phyloP scores from a whole-genome alignment of 306 rosid genomes.

The Glycine tomentella region DNA sequence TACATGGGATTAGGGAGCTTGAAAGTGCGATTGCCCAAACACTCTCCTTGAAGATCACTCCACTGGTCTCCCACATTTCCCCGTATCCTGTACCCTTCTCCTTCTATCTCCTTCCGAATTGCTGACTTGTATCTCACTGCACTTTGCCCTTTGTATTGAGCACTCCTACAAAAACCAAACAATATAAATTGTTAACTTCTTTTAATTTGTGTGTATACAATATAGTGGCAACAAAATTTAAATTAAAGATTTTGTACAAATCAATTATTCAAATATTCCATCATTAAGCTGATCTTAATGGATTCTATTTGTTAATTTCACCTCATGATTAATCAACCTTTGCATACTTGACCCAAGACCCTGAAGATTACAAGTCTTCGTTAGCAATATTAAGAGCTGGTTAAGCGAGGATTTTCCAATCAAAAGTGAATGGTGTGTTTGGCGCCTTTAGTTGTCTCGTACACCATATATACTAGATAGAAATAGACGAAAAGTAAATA shows the following conservation, averaged over 20 bases:
- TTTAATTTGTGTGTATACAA: too few species aligned
- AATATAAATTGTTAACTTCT: neutral
- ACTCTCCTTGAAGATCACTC: slow-evolving; percentile 85
- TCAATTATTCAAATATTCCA: too few species aligned
- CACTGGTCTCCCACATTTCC: slow-evolving; percentile 97
- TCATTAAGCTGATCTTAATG: too few species aligned
- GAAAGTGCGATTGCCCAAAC: slow-evolving; percentile 71
- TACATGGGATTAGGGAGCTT: slow-evolving; percentile 97
- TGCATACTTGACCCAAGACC: neutral
- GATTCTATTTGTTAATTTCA: too few species aligned
- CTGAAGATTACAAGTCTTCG: neutral
- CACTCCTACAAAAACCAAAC: slow-evolving; percentile 46
- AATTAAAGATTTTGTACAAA: too few species aligned
- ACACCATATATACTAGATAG: too few species aligned
- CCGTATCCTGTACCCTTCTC: slow-evolving; percentile 80
- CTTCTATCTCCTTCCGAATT: slow-evolving; percentile 62
- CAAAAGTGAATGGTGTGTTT: neutral
- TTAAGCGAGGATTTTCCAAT: slow-evolving; percentile 29
- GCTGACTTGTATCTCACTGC: slow-evolving; percentile 71
- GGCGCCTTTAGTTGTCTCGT: neutral
- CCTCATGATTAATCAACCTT: too few species aligned
- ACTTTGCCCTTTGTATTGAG: slow-evolving; percentile 61
- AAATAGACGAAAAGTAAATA: slow-evolving; percentile 24
- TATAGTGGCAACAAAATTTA: too few species aligned
- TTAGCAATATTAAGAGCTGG: neutral